A percentile compares a stretch with the other conserved stretches of the same genome.
phyloP scores from a whole-genome alignment of 2,329 filamentous ascomycete species.

The Stagonosporopsis tanaceti region DNA sequence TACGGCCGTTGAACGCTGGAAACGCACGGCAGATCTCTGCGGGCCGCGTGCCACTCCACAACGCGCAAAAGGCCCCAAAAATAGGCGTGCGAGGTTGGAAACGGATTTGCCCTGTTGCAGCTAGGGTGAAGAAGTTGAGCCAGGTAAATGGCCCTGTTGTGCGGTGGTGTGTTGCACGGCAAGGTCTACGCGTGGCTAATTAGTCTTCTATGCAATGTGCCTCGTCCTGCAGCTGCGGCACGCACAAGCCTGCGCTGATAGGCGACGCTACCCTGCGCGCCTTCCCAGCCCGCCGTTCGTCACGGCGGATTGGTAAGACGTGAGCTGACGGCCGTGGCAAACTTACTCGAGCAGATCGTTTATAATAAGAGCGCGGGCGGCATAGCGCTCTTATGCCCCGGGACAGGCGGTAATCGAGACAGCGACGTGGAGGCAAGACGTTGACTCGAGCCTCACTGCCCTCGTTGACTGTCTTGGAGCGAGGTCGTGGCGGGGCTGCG shows the following conservation, averaged over 20 bases:
- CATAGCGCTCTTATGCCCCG: constrained; percentile 22
- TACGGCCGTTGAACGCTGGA: constrained; percentile 16
- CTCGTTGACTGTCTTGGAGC: constrained; percentile 25
- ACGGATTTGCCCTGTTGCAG: constrained; percentile 29
- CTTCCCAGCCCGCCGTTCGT: constrained; percentile 26
- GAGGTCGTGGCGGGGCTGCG: constrained; percentile 23
- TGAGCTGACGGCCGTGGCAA: constrained; percentile 21
- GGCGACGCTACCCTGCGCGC: constrained; percentile 16
- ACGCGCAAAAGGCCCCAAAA: constrained; percentile 33
- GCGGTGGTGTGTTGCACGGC: constrained; percentile 19
- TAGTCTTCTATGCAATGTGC: constrained; percentile 29
- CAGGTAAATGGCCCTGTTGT: constrained; percentile 25
- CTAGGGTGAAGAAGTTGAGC: constrained; percentile 19
- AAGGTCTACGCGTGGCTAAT: constrained; percentile 27
- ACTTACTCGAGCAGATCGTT: constrained; percentile 18
- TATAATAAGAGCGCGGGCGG: constrained; percentile 19
- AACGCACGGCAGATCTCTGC: constrained; percentile 18
- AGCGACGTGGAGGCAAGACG: constrained; percentile 9
- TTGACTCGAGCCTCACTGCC: constrained; percentile 10
- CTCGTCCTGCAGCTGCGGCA: constrained; percentile 25
- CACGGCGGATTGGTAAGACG: constrained; percentile 24
- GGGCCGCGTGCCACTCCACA: constrained; percentile 26
- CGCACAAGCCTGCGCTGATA: constrained; percentile 24
- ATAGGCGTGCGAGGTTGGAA: constrained; percentile 36
- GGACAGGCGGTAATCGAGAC: constrained; percentile 11